Evolutionary conservation across 2,329 filamentous ascomycete genomes (phyloP).

Genomic region (Harringtonia aguacate): DNA sequence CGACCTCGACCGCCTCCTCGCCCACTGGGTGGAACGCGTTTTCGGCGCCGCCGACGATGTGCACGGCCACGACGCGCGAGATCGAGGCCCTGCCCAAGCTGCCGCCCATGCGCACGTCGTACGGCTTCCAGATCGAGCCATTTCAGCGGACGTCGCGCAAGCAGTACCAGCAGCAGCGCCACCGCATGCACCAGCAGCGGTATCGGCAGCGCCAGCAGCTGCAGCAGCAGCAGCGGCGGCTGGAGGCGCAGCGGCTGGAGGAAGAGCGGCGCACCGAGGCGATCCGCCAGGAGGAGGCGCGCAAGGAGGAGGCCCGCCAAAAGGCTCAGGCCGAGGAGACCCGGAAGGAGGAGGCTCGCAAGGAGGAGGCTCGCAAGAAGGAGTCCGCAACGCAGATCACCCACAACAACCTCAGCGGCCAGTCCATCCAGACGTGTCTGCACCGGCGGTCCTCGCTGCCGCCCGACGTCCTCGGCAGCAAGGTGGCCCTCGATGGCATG

Average conservation of each 20-base stretch:
- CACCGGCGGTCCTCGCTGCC: neutral
- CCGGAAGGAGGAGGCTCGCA: neutral
- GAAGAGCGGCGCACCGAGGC: neutral
- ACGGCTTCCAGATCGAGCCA: constrained; percentile 1
- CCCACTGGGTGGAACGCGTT: no score
- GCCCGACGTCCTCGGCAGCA: neutral
- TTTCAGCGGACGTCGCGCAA: constrained; percentile 1
- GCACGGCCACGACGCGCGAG: no score
- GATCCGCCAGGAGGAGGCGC: no score
- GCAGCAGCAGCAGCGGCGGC: neutral
- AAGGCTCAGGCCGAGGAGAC: neutral
- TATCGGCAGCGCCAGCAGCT: neutral
- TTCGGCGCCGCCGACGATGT: no score
- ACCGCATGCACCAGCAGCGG: constrained; percentile 1
- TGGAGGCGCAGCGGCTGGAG: neutral
- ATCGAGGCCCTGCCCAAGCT: neutral
- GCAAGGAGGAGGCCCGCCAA: no score
- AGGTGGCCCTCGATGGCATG: neutral
- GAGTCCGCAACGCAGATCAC: neutral
- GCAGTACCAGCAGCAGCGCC: constrained; percentile 1
- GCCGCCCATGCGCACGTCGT: neutral
- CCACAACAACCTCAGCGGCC: no score
- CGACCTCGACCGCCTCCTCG: no score
- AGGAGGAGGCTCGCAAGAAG: no score
- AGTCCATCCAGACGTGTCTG: no score